These are phyloP conservation scores for Chenopodium formosanum DNA, from an alignment of 148 eudicot species.

Conservation along the genomic window DNA sequence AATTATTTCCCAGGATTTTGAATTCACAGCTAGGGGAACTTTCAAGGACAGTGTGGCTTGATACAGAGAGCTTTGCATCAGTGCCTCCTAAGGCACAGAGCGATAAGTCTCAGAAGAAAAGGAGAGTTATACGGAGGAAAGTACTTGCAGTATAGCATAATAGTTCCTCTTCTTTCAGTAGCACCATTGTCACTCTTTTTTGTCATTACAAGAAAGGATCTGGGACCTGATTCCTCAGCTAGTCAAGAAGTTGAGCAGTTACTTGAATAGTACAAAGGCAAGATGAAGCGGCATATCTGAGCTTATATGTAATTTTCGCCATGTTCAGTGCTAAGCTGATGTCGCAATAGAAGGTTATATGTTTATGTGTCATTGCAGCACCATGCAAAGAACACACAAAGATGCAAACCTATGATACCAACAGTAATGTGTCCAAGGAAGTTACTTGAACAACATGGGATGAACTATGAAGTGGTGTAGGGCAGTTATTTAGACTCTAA, in stretches of 20 bases:
- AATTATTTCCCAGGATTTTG: neutral
- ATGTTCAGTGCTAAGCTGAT: neutral
- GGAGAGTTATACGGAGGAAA: neutral
- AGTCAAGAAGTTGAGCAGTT: neutral
- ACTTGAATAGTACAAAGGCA: neutral
- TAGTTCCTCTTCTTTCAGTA: neutral
- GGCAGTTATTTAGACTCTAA: neutral
- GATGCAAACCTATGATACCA: neutral
- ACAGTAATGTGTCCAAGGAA: neutral
- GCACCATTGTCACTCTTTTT: neutral
- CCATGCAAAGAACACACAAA: neutral
- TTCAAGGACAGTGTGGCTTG: neutral
- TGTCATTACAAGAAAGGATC: neutral
- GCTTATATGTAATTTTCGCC: neutral
- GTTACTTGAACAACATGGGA: neutral
- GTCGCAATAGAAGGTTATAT: neutral
- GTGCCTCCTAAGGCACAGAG: neutral
- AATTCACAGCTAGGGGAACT: neutral
- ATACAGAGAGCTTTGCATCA: neutral
- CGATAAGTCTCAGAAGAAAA: neutral
- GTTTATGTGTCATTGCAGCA: neutral
- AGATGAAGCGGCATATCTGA: neutral
- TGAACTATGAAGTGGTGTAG: neutral
- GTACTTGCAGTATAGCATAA: neutral
- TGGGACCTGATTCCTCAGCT: neutral